Evolutionary conservation across 2,329 filamentous ascomycete species (phyloP).

Genomic region (Leptographium flavum): DNA sequence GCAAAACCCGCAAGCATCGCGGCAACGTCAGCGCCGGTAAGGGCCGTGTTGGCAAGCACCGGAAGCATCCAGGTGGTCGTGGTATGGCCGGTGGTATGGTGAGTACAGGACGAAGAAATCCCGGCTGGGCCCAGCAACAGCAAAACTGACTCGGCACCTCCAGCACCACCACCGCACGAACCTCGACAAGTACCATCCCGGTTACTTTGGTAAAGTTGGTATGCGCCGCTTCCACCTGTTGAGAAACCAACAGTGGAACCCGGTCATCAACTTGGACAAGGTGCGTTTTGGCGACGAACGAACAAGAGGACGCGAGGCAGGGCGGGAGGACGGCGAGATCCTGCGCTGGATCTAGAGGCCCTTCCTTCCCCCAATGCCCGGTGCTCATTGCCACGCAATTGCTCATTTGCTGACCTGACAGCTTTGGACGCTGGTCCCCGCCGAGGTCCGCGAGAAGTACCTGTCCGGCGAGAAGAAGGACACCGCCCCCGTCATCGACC

Average conservation of each 20-base stretch:
- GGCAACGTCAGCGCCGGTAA: slow-evolving; percentile 97
- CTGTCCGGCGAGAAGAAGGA: slow-evolving; percentile 64
- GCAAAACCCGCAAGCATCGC: slow-evolving; percentile 73
- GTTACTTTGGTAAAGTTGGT: slow-evolving; percentile 98
- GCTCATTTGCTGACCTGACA: slow-evolving; percentile 20
- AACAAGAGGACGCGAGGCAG: not conserved
- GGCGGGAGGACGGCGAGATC: too few species aligned
- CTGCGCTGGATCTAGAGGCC: too few species aligned
- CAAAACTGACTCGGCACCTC: not conserved
- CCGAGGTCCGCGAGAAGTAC: slow-evolving; percentile 89
- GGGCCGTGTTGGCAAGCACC: slow-evolving; percentile 97
- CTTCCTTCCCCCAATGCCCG: too few species aligned
- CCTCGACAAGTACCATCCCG: slow-evolving; percentile 75
- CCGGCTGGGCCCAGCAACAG: too few species aligned
- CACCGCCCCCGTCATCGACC: slow-evolving; percentile 94
- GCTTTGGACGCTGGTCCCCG: slow-evolving; percentile 92
- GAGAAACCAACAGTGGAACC: slow-evolving; percentile 95
- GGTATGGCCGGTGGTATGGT: slow-evolving; percentile 73
- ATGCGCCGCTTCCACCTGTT: slow-evolving; percentile 97
- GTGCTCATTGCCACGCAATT: too few species aligned
- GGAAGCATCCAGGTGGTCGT: slow-evolving; percentile 78
- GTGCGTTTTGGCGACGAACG: slow-evolving; percentile 33
- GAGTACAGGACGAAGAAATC: slow-evolving; percentile 18
- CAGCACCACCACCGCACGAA: slow-evolving; percentile 90
- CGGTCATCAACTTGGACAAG: slow-evolving; percentile 98